A percentile compares a stretch with the other conserved stretches of the same genome.
Conservation (phyloP, 179 eudicot genomes). For the Kewa caespitosa region DNA sequence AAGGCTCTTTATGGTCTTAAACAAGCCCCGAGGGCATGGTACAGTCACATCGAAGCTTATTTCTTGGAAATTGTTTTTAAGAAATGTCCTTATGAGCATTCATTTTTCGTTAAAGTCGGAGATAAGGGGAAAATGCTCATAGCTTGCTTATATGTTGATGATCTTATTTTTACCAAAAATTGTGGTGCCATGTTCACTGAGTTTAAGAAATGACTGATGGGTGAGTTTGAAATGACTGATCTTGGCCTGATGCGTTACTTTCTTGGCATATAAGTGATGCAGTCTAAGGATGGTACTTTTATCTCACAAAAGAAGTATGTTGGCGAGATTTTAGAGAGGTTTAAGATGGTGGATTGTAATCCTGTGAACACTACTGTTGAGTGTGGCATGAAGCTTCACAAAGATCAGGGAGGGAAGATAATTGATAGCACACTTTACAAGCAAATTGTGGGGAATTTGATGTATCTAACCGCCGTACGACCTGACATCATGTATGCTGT, state of each 20-base stretch:
- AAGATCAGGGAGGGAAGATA: conserved; percentile 18
- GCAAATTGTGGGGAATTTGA: conserved; percentile 1
- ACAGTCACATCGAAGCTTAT: background rate
- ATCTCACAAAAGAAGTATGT: conserved; percentile 2
- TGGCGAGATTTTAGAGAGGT: background rate
- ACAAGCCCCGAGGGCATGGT: conserved; percentile 6
- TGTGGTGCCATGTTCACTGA: background rate
- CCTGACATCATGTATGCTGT: background rate
- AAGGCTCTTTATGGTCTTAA: background rate
- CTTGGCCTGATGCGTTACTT: conserved; percentile 4
- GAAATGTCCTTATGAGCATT: conserved; percentile 6
- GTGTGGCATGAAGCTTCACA: conserved; percentile 3
- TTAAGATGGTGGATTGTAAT: conserved; percentile 2
- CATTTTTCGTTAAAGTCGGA: conserved; percentile 4
- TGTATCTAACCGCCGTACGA: background rate
- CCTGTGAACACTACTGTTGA: background rate
- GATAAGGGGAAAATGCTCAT: background rate
- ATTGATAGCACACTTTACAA: background rate
- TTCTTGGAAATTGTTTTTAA: background rate
- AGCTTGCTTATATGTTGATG: conserved; percentile 1
- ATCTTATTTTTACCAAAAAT: background rate
- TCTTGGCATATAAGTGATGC: conserved; percentile 8
- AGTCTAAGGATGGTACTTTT: background rate
- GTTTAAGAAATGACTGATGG: conserved; percentile 1
- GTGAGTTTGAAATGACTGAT: conserved; percentile 8